phyloP scores from a whole-genome alignment of 306 rosid genomes.

The Herpetospermum pedunculosum region DNA sequence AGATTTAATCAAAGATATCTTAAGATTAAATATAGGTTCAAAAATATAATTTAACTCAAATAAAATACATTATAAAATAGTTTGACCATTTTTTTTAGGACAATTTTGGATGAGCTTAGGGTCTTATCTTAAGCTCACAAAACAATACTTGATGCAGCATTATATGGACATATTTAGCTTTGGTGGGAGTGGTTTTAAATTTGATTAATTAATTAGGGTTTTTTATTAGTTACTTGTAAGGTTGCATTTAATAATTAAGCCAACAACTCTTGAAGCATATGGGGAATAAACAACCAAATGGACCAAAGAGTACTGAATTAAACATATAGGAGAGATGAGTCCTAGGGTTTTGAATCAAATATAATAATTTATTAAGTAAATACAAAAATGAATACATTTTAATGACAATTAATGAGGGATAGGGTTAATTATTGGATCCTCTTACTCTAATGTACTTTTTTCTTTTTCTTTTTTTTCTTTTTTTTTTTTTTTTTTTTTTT shows the following conservation, averaged over 20 bases:
- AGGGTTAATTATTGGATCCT: not conserved
- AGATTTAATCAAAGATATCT: not conserved
- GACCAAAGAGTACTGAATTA: not conserved
- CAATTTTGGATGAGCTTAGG: not conserved
- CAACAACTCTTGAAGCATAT: not conserved
- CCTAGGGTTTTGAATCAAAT: conserved; percentile 1
- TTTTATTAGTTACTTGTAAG: not conserved
- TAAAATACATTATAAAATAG: not conserved
- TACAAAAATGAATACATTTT: not conserved
- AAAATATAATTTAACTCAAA: not conserved
- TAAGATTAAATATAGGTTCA: not conserved
- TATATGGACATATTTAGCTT: not conserved
- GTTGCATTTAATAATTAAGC: not conserved
- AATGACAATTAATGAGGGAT: not conserved
- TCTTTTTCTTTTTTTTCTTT: no score
- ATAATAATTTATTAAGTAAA: not conserved
- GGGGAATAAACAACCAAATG: not conserved
- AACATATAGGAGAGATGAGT: not conserved
- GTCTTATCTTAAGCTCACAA: not conserved
- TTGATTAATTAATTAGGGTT: not conserved
- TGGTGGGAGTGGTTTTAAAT: not conserved
- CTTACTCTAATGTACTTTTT: no score
- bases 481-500: no score
- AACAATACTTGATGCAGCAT: not conserved
- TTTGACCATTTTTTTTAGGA: no score